Evolutionary conservation across 805 yeast species (phyloP), one percentile per base, ranked within the genome.

Genomic region (Komagataella kurtzmanii): DNA sequence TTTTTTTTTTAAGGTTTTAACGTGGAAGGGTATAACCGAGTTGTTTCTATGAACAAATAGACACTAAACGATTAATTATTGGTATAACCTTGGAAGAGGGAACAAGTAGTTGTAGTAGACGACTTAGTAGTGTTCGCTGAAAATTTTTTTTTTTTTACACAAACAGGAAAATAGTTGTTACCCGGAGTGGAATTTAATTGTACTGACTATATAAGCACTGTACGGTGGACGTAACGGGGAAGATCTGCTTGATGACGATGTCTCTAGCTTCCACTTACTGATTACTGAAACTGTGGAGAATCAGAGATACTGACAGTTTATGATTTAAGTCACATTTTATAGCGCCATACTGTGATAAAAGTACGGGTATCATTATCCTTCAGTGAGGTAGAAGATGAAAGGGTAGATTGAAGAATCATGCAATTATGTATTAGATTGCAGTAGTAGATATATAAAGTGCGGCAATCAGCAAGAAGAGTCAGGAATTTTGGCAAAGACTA

Each of bases 1-100:
- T 19, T 56, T 55, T 56, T 57, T 57, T 54, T 54, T 54, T 46
- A n/a, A 19, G 47, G 21, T 36, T 47, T 47, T 12, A 24, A 45
- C 36, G 12, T 24, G 36, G 7, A 18, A n/a, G 36, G 24, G n/a
- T 21, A 45, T 36, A 50, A 46, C 14, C 46, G 49, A 48, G 44
- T 36, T 48, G 36, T 24, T 24, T 19, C 24, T 24, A n/a, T 24
- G 24, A 47, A 48, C 36, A 48, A 18, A 45, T 18, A 48, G 46
- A 51, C 36, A 17, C 53, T 45, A 21, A 44, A 48, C 45, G 49
- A 51, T 48, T 44, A 51, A 51, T 51, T 45, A 51, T 36, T 48
- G 46, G 44, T 24, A 18, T 40, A 43, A 50, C 50, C 43, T 44
- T 51, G 43, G 43, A 51, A 48, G 47, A 47, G 47, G 49, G 53